These are phyloP conservation scores for Picea sitchensis DNA, from an alignment of 75 land plant species.

Conservation along the genomic window DNA sequence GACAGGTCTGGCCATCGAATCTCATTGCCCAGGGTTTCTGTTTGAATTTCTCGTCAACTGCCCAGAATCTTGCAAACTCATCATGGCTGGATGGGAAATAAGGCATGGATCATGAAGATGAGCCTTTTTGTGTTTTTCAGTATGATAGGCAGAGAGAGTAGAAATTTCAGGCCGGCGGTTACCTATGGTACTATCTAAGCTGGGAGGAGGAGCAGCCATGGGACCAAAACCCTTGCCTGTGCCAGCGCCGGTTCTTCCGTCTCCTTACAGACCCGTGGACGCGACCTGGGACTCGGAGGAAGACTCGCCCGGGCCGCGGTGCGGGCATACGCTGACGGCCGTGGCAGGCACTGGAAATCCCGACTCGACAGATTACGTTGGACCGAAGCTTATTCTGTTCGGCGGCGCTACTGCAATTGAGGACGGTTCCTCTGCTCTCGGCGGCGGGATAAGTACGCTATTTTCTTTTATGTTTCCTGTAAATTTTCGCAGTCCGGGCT, in stretches of 20 bases:
- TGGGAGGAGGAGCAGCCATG: too few relatives aligned
- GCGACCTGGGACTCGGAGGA: conserved; percentile 68
- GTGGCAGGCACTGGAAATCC: conserved; percentile 47
- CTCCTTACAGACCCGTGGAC: conserved; percentile 42
- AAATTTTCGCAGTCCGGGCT: too few relatives aligned
- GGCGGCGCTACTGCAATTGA: conserved; percentile 91
- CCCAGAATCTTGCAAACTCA: too few relatives aligned
- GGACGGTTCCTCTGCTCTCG: conserved; percentile 50
- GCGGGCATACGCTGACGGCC: conserved; percentile 77
- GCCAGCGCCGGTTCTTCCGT: conserved; percentile 62
- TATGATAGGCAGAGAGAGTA: too few relatives aligned
- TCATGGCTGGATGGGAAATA: too few relatives aligned
- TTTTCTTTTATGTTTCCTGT: neutral
- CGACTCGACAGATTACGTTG: conserved; percentile 40
- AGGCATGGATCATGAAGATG: too few relatives aligned
- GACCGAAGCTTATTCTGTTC: conserved; percentile 82
- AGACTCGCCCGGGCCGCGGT: conserved; percentile 82
- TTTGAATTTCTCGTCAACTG: too few relatives aligned
- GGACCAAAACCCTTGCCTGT: conserved; percentile 11
- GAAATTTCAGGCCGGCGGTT: too few relatives aligned
- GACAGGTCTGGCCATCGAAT: too few relatives aligned
- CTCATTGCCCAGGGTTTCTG: too few relatives aligned
- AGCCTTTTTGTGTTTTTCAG: too few relatives aligned
- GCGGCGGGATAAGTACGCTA: conserved; percentile 65
- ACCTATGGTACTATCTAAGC: too few relatives aligned